These are phyloP conservation scores for Talaromyces albobiverticillius DNA, from an alignment of 2,329 filamentous ascomycete species.

Conservation along the genomic window DNA sequence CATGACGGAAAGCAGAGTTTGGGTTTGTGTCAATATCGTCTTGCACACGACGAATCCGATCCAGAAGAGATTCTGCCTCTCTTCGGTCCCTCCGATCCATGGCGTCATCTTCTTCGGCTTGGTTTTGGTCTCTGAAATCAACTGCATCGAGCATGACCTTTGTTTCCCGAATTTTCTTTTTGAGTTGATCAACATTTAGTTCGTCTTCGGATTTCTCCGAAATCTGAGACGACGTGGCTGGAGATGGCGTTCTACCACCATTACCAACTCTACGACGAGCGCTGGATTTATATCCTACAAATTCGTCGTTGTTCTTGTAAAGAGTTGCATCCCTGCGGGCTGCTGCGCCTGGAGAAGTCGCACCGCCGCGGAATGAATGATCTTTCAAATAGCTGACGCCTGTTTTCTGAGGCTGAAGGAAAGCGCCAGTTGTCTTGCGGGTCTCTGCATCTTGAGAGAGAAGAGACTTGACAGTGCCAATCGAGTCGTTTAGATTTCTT, in stretches of 20 bases:
- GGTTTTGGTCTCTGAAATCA: conserved; percentile 91
- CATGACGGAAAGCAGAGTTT: conserved; percentile 65
- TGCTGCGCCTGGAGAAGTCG: conserved; percentile 53
- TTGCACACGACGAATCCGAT: conserved; percentile 84
- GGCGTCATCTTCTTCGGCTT: conserved; percentile 84
- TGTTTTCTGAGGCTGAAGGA: conserved; percentile 88
- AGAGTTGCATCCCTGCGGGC: conserved; percentile 91
- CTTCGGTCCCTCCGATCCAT: conserved; percentile 86
- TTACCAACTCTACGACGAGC: conserved; percentile 79
- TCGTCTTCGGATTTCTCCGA: conserved; percentile 72
- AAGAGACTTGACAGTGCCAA: conserved; percentile 87
- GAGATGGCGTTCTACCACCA: conserved; percentile 71
- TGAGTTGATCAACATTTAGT: conserved; percentile 77
- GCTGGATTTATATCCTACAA: conserved; percentile 88
- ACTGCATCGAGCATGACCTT: conserved; percentile 92
- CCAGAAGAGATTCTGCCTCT: conserved; percentile 91
- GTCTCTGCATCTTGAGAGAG: conserved; percentile 85
- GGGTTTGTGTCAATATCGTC: conserved; percentile 93
- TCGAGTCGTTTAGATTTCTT: conserved; percentile 86
- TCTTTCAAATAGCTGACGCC: conserved; percentile 98
- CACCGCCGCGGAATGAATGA: conserved; percentile 77
- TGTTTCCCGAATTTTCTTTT: conserved; percentile 90
- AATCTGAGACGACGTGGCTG: conserved; percentile 66
- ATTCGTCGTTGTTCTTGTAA: conserved; percentile 94
- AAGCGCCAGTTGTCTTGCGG: conserved; percentile 83